Evolutionary conservation across 139 green algal species (phyloP).

Genomic region (Chlamydomonas sphaeroides): DNA sequence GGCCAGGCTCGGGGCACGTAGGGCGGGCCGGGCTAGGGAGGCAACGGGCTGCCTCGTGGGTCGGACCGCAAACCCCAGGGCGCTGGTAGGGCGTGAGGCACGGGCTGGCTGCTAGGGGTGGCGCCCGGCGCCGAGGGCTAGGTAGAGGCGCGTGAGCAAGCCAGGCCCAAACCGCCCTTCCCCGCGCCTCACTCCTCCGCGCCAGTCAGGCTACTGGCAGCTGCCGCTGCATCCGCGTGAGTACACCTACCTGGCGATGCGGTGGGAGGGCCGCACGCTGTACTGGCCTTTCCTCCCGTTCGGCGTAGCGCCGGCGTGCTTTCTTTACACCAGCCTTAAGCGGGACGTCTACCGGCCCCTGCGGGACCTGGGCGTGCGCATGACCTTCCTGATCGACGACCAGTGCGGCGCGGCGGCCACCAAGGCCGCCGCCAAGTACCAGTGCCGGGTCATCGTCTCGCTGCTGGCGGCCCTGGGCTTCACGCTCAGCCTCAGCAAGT

Average conservation of each 20-base stretch:
- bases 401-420: background rate
- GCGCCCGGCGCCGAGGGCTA: background rate
- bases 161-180: no score
- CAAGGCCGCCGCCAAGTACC: background rate
- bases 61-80: no score
- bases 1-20: no score
- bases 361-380: background rate
- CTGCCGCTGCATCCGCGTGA: background rate
- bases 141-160: background rate
- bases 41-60: no score
- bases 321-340: background rate
- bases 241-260: background rate
- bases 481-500: slow-evolving; percentile 8
- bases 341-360: background rate
- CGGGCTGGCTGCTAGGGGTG: no score
- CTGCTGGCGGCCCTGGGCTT: slow-evolving; percentile 1
- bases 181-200: background rate
- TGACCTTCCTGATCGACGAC: background rate
- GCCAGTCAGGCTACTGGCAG: background rate
- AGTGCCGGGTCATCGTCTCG: background rate
- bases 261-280: background rate
- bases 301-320: background rate
- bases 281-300: background rate
- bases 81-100: no score
- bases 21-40: no score